These are phyloP conservation scores for Escovopsis sp. DNA, from an alignment of 2,329 filamentous ascomycete species.

Conservation along the genomic window DNA sequence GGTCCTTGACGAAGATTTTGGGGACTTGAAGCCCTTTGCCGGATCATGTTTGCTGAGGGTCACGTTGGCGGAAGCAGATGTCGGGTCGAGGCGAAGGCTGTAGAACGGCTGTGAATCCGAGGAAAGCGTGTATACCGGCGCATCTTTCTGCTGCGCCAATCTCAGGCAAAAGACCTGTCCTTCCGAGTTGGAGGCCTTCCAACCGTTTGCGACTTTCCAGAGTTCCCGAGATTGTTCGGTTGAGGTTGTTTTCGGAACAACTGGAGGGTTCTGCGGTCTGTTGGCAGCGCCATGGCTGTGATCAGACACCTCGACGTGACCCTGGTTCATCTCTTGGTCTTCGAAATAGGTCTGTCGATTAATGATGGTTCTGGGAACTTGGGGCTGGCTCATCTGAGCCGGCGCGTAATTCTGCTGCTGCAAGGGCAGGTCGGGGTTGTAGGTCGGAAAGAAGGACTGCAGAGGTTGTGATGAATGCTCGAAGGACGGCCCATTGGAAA, in stretches of 20 bases:
- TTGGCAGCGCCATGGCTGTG: conserved; percentile 16
- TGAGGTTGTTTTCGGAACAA: conserved; percentile 35
- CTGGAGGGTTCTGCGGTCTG: conserved; percentile 24
- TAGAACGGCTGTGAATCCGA: conserved; percentile 50
- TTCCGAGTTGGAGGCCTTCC: conserved; percentile 45
- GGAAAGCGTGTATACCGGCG: conserved; percentile 52
- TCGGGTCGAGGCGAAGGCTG: conserved; percentile 48
- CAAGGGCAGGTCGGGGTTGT: conserved; percentile 52
- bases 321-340: conserved; percentile 8
- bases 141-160: conserved; percentile 39
- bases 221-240: conserved; percentile 48
- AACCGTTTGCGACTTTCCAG: conserved; percentile 58
- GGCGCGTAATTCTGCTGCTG: conserved; percentile 58
- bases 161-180: conserved; percentile 45
- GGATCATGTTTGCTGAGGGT: conserved; percentile 47
- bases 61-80: conserved; percentile 47
- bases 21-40: conserved; percentile 37
- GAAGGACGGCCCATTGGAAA: conserved; percentile 19
- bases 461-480: conserved; percentile 26
- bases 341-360: conserved; percentile 46
- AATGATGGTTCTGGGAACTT: conserved; percentile 49
- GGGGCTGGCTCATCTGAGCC: conserved; percentile 46
- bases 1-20: conserved; percentile 13
- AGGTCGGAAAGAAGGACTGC: conserved; percentile 62
- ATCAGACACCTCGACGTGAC: conserved; percentile 7